These are phyloP conservation scores for Psophocarpus tetragonolobus DNA, from an alignment of 306 rosid species.

Conservation along the genomic window DNA sequence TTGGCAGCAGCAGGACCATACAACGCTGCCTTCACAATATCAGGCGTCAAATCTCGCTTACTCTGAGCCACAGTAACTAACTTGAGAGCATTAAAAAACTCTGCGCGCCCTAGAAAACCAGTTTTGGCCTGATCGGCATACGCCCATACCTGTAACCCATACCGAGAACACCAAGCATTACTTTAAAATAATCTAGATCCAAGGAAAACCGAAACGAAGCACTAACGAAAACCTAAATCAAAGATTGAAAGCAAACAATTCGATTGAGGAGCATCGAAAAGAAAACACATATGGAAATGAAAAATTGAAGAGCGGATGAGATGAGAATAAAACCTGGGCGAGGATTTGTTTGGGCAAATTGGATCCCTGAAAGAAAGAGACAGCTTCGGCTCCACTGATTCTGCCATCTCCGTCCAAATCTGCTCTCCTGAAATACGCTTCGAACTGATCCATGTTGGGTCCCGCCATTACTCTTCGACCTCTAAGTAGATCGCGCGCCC, in stretches of 20 bases:
- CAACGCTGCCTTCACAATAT: conserved; percentile 85
- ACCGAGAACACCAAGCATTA: conserved; percentile 20
- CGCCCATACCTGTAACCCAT: conserved; percentile 76
- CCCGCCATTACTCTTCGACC: conserved; percentile 40
- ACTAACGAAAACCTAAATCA: conserved; percentile 7
- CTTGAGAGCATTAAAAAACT: conserved; percentile 89
- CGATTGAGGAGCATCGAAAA: background rate
- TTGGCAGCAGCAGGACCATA: conserved; percentile 90
- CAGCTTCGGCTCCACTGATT: conserved; percentile 94
- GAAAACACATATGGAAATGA: background rate
- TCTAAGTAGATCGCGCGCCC: conserved; percentile 31
- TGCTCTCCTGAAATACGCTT: conserved; percentile 71
- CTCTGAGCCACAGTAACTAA: conserved; percentile 97
- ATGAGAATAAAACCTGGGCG: conserved; percentile 63
- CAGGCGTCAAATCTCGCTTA: conserved; percentile 85
- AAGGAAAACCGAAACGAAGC: background rate
- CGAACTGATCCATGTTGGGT: conserved; percentile 80
- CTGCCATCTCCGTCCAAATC: conserved; percentile 98
- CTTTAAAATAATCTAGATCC: conserved; percentile 1
- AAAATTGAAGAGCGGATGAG: conserved; percentile 10
- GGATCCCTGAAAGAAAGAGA: conserved; percentile 82
- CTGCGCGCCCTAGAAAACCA: conserved; percentile 83
- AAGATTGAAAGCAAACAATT: conserved; percentile 2
- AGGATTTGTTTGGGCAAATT: conserved; percentile 81
- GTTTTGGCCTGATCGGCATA: conserved; percentile 89